These are phyloP conservation scores for Rhizopus delemar DNA, from an alignment of 371 early-diverging fungal genomes.

Conservation along the genomic window DNA sequence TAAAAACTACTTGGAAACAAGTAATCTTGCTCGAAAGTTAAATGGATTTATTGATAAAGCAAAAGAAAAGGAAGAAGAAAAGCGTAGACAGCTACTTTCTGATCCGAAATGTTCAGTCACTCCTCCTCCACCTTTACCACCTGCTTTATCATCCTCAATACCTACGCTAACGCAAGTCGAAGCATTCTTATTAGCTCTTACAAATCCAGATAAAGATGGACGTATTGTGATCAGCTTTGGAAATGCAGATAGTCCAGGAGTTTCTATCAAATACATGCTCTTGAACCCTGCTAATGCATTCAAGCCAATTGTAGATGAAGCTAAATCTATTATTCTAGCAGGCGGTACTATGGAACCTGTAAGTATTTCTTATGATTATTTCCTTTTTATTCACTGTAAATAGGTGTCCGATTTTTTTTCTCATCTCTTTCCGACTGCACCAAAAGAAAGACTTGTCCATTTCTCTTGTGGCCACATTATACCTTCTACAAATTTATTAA, in stretches of 20 bases:
- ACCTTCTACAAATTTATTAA: conserved; percentile 64
- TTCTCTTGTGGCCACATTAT: conserved; percentile 85
- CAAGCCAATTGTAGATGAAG: conserved; percentile 75
- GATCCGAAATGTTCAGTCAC: conserved; percentile 11
- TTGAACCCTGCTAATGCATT: conserved; percentile 88
- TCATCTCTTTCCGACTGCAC: conserved; percentile 55
- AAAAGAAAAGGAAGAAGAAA: conserved; percentile 41
- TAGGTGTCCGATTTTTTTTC: conserved; percentile 50
- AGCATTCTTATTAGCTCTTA: conserved; percentile 59
- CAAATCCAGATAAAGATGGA: conserved; percentile 70
- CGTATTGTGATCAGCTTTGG: conserved; percentile 57
- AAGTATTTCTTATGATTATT: conserved; percentile 17
- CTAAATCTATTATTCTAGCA: conserved; percentile 84
- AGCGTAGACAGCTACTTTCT: conserved; percentile 12
- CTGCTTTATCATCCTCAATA: conserved; percentile 25
- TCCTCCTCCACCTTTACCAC: conserved; percentile 2
- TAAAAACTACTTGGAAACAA: conserved; percentile 66
- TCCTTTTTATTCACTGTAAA: not conserved
- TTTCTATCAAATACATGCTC: conserved; percentile 70
- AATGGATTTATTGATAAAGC: conserved; percentile 57
- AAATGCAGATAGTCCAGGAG: conserved; percentile 17
- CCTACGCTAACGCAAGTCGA: conserved; percentile 58
- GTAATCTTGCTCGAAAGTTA: conserved; percentile 75
- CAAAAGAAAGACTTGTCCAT: conserved; percentile 47
- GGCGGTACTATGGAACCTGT: conserved; percentile 98